Base-by-base conservation (phyloP, 148 eudicot genomes). In the Euryodendron excelsum region DNA sequence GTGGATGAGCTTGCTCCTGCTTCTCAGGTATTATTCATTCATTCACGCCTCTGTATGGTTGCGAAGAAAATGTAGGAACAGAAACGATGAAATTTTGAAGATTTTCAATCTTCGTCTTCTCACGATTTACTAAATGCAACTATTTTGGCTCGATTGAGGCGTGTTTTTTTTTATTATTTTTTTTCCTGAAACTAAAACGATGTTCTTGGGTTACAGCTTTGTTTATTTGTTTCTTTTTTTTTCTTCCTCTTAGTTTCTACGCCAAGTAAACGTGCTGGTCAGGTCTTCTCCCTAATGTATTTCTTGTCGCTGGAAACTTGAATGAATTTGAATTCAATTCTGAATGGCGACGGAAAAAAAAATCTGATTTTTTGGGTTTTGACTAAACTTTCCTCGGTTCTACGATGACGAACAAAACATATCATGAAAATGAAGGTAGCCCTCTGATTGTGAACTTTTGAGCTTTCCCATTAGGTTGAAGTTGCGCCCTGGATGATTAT, bases 1-100 rank as follows among this genome's bases (percentile, higher is more conserved):
- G 83, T 87, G 71, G 97, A 94, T 70, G 94, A 94, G 81, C 91
- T 92, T 27, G 80, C 87, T 55, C 86, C 82, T 58, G 92, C 98
- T 77, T 81, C 93, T 77, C 90, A 88, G 97, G 98, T 94, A 13
- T 72, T 59, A 5, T 36, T n/a, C 27, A 30, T 74, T 41, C 75
- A 1, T 13, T 67, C 70, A 7, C 72, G 72, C 48, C 47, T 63
- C 62, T 28, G 21, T 50, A 33, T 50, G 25, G 20, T 64, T 48
- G 12, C 59, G 14, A 13, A 7, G 5, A 31, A 76, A 65, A 62
- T 44, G n/a, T 37, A 13, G 18, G 31, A 15, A 23, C 20, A 52
- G 0, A 72, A 37, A 14, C n/a, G 21, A 37, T 23, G 33, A 2
- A 50, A 58, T 10, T 17, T 41, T 11, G 2, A 30, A 50, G 13